Evolutionary conservation across 305 asterid genomes (phyloP).

Genomic region (Andrographis paniculata): DNA sequence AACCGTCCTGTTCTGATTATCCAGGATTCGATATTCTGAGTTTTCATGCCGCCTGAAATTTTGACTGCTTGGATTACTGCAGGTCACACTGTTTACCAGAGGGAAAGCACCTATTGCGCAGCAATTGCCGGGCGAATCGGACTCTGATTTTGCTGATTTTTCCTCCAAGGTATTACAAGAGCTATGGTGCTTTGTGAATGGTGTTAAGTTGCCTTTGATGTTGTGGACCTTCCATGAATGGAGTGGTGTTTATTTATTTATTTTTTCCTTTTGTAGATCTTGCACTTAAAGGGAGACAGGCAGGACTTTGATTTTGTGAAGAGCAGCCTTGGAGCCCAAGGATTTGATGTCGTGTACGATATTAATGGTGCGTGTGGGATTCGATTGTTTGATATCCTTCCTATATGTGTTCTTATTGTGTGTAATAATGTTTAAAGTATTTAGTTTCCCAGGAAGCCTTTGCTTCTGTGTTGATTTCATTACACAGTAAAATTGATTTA

Average conservation of each 20-base stretch:
- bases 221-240: no score
- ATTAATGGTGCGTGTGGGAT: conserved; percentile 59
- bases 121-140: conserved; percentile 90
- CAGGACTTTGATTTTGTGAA: conserved; percentile 82
- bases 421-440: not conserved
- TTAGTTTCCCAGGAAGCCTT: not conserved
- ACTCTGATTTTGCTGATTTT: conserved; percentile 60
- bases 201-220: not conserved
- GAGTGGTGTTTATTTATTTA: not conserved
- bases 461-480: conserved; percentile 2
- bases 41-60: conserved; percentile 3
- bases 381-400: not conserved
- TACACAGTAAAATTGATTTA: no score
- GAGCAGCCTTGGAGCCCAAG: conserved; percentile 81
- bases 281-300: conserved; percentile 95
- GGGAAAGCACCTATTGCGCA: conserved; percentile 94
- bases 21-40: not conserved
- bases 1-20: not conserved
- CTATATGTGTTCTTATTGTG: not conserved
- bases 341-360: conserved; percentile 88
- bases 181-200: not conserved
- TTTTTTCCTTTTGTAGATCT: conserved; percentile 36
- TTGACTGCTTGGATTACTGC: conserved; percentile 17
- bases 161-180: conserved; percentile 50
- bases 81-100: conserved; percentile 94